Conservation (phyloP, 164 flowering plant genomes). For the Sedum album region DNA sequence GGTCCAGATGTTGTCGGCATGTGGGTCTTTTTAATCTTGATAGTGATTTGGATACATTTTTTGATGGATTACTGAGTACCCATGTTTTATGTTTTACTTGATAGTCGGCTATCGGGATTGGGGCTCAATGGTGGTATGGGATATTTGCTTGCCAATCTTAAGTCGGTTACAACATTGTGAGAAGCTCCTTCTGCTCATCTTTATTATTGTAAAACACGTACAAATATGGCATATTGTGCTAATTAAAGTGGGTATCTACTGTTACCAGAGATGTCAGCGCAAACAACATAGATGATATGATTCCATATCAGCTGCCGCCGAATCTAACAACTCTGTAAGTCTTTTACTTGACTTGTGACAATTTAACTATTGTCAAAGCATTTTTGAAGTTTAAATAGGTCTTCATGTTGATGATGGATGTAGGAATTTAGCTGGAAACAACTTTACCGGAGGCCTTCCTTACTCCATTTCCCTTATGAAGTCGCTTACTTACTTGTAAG, state of each 20-base stretch:
- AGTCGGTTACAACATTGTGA: constrained; percentile 62
- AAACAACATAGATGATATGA: constrained; percentile 65
- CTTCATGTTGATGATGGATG: constrained; percentile 16
- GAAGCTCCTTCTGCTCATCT: constrained; percentile 15
- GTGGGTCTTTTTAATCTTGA: constrained; percentile 24
- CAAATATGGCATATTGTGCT: neutral
- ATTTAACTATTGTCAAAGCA: constrained; percentile 5
- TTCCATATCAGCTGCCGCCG: constrained; percentile 89
- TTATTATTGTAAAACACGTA: neutral
- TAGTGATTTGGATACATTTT: neutral
- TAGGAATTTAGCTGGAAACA: constrained; percentile 85
- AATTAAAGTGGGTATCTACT: neutral
- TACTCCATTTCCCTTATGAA: constrained; percentile 66
- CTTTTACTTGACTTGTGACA: constrained; percentile 2
- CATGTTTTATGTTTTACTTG: constrained; percentile 7
- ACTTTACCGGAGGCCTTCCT: constrained; percentile 74
- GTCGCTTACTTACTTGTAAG: constrained; percentile 68
- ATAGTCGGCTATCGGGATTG: constrained; percentile 67
- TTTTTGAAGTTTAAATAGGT: neutral
- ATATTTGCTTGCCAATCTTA: constrained; percentile 54
- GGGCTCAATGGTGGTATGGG: constrained; percentile 84
- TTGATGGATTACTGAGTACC: constrained; percentile 4
- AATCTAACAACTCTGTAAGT: constrained; percentile 77
- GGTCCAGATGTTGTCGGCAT: constrained; percentile 71
- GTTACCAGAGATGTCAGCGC: constrained; percentile 70